Evolutionary conservation across 225 moss, liverwort and hornwort species (phyloP), one percentile per base, ranked within the genome.

Genomic region (Climacium dendroides): DNA sequence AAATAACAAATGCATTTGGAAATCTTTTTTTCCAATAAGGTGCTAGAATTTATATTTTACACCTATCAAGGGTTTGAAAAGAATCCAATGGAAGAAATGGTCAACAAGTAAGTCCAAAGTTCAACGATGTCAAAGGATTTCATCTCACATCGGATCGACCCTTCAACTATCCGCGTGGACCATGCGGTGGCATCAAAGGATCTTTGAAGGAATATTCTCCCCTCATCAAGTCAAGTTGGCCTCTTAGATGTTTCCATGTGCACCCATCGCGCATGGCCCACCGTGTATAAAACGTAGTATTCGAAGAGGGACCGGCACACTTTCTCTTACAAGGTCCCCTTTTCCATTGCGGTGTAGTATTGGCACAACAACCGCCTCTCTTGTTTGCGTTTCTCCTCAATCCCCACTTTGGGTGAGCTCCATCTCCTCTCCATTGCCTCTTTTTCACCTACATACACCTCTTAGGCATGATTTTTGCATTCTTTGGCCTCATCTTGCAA

Each of bases 181-280:
- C 13, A 1, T 11, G 1, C 7, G 2, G 0, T n/a, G 55, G n/a
- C 37, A 55, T 55, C 37, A 25, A 37, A 17, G 4, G 77, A 37
- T 78, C 26, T 2, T 26, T 0, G 0, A 55, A n/a, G 15, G 37
- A 10, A 17, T 15, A 54, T 55, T 15, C 55, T 37, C 6, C 4
- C 24, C 4, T 4, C 13, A 34, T 52, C 55, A 34, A 25, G 2
- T 2, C 24, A 9, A 10, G 4, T 3, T 1, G 2, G 0, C 10
- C 0, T 37, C n/a, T 54, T 77, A n/a, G n/a, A 77, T 77, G 55
- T 37, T 78, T 17, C 3, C 55, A 55, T 7, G 26, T 11, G 2
- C 8, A 12, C 1, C 19, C 57, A 39, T 39, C 2, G 4, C n/a
- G 6, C 76, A 14, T 9, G 23, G 1, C 5, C 5, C 5, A 6